Base-by-base conservation (phyloP, 2,329 filamentous ascomycete genomes). In the Xylariaceae sp. region DNA sequence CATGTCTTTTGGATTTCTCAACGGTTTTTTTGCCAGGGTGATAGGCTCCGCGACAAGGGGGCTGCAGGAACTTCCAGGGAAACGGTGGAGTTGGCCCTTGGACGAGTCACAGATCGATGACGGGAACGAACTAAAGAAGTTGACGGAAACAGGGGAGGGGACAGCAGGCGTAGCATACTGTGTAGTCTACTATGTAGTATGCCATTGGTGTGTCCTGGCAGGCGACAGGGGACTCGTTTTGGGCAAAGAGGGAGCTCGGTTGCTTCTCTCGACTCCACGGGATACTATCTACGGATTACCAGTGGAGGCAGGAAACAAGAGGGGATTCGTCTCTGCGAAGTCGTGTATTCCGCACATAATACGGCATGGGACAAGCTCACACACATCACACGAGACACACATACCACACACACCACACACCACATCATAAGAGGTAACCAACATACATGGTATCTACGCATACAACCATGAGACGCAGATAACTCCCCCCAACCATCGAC, bases 1-100 rank as follows among this genome's bases (percentile, higher is more conserved):
- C 53, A 48, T 51, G 47, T 50, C 55, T 54, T 60, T 59, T 37
- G 35, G 35, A 6, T 37, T 37, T 37, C 55, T 55, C 60, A 62
- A 62, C 60, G 60, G 60, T 54, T 60, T 54, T 60, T 54, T 57
- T 50, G 59, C 60, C 46, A 55, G 60, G 60, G 57, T 60, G 50
- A 49, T 44, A 45, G 53, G 29, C 52, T 57, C 51, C 30, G 55
- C 41, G 35, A 55, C 55, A 47, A 60, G 57, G 58, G 54, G 54
- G 53, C 48, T 58, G 56, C 56, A 58, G 56, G 50, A 58, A 54
- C 56, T 32, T 52, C 56, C 55, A 55, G 56, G 58, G 50, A 51
- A 57, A 41, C 35, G 53, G 59, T 56, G 57, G 55, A 56, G 57
- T 60, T 57, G 50, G 58, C 57, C 60, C 54, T 56, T 11, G 50